Conservation (phyloP, 208 protist genomes). For the Trypanosoma vivax region DNA sequence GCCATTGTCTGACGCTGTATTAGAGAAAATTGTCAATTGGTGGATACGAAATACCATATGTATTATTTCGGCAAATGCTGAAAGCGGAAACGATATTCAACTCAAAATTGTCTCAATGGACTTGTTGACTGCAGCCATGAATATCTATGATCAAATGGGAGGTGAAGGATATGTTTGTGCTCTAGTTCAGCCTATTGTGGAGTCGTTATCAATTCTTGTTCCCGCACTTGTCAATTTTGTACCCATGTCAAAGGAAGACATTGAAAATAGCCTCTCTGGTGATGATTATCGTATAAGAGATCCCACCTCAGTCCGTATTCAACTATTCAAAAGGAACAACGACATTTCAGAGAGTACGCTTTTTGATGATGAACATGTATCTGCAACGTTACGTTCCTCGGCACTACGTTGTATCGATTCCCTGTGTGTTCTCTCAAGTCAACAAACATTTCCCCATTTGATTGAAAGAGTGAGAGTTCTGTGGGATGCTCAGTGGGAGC, state of each 20-base stretch:
- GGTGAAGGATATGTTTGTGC: conserved; percentile 42
- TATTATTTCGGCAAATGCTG: conserved; percentile 27
- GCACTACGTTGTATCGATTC: conserved; percentile 66
- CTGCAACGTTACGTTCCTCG: conserved; percentile 66
- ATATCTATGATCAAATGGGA: conserved; percentile 50
- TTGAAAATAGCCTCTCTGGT: conserved; percentile 53
- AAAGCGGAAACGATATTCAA: conserved; percentile 32
- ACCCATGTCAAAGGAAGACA: conserved; percentile 67
- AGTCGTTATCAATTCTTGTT: conserved; percentile 31
- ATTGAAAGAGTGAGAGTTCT: conserved; percentile 41
- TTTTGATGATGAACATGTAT: conserved; percentile 59
- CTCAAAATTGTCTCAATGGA: conserved; percentile 61
- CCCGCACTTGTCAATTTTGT: conserved; percentile 49
- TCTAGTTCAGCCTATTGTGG: conserved; percentile 32
- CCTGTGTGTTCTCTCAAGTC: conserved; percentile 49
- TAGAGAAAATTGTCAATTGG: conserved; percentile 22
- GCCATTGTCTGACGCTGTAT: conserved; percentile 25
- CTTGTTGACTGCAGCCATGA: conserved; percentile 43
- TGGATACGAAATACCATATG: conserved; percentile 52
- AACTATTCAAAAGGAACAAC: conserved; percentile 34
- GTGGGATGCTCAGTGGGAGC: conserved; percentile 51
- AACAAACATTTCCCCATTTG: conserved; percentile 33
- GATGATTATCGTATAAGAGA: conserved; percentile 78
- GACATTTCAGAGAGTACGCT: conserved; percentile 69
- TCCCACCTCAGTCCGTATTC: conserved; percentile 33